Base-by-base conservation (phyloP, 1,284 basidiomycete species). In the Cerioporus squamosus region DNA sequence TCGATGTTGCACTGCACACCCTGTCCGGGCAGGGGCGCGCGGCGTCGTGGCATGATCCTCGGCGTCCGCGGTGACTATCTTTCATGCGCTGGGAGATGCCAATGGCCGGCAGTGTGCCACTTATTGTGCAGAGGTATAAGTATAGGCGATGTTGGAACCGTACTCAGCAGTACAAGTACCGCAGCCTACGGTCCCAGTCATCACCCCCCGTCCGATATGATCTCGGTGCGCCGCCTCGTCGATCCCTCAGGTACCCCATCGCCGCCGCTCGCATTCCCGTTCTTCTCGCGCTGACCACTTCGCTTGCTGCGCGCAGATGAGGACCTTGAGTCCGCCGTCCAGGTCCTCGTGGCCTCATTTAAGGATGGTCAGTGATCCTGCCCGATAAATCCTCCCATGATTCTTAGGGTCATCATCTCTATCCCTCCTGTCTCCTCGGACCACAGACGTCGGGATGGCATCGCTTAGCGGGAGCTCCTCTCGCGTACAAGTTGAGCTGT, bases 381-480 rank as follows among this genome's bases (percentile, higher is more conserved):
- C 24, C 10, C 24, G n/a, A 43, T 29, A n/a, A n/a, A n/a, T n/a
- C 44, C 15, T 39, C 26, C 24, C 20, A 23, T 15, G 38, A 40
- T 22, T 33, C 38, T 29, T 38, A 31, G 15, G 29, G 39, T 40
- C 31, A 44, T 46, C 31, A 20, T 36, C 15, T 22, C 38, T 40
- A 15, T 23, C 36, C 51, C 10, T 29, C 14, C 49, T 29, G 10
- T 24, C 14, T 44, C 40, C 18, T 38, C 38, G 14, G 18, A 9
- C 18, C 14, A 36, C 52, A 69, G 68, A 71, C 49, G 53, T 59
- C 45, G 65, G 64, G 23, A 62, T 69, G 53, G 59, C 66, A 22
- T 64, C 67, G 12, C 50, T 65, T 33, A 63, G 54, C 51, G 67
- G 61, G n/a, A 64, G 64, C 29, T 64, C 61, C 43, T 36, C 60